A percentile compares a stretch with the other conserved stretches of the same genome.
Conservation (phyloP, 495 filamentous ascomycete species). For the Astrothelium subdiscretum region DNA sequence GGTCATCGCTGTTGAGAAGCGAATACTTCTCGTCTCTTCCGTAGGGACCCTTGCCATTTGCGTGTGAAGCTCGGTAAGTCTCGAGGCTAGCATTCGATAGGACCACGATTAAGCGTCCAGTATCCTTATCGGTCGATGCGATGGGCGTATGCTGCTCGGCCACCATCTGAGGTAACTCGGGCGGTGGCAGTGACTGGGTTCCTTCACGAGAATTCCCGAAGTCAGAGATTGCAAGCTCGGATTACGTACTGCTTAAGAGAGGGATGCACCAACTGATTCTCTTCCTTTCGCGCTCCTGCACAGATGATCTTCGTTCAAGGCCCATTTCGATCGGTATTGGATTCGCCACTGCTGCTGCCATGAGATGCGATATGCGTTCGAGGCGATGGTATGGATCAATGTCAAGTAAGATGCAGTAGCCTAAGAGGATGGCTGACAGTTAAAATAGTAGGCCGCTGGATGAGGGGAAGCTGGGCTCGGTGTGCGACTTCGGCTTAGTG, state of each 20-base stretch:
- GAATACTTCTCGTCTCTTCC: constrained; percentile 86
- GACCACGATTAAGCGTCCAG: constrained; percentile 84
- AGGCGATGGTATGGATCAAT: neutral
- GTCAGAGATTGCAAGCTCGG: neutral
- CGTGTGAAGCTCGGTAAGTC: constrained; percentile 78
- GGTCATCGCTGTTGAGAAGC: constrained; percentile 94
- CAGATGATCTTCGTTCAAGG: neutral
- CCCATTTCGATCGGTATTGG: neutral
- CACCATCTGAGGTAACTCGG: constrained; percentile 75
- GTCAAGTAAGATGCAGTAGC: neutral
- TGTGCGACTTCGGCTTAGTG: too few relatives aligned
- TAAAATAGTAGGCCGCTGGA: too few relatives aligned
- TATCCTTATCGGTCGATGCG: constrained; percentile 71
- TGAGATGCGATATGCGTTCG: neutral
- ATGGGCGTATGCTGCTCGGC: constrained; percentile 89
- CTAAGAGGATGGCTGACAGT: neutral
- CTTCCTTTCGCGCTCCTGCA: neutral
- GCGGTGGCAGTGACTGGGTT: constrained; percentile 91
- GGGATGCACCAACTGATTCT: neutral
- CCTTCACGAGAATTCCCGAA: constrained; percentile 30
- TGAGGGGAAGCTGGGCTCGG: too few relatives aligned
- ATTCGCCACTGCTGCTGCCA: neutral
- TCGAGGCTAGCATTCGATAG: constrained; percentile 95
- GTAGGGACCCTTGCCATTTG: constrained; percentile 45
- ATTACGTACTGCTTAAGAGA: neutral